Conservation (phyloP, 2,329 filamentous ascomycete genomes). For the Thielaviopsis populi region DNA sequence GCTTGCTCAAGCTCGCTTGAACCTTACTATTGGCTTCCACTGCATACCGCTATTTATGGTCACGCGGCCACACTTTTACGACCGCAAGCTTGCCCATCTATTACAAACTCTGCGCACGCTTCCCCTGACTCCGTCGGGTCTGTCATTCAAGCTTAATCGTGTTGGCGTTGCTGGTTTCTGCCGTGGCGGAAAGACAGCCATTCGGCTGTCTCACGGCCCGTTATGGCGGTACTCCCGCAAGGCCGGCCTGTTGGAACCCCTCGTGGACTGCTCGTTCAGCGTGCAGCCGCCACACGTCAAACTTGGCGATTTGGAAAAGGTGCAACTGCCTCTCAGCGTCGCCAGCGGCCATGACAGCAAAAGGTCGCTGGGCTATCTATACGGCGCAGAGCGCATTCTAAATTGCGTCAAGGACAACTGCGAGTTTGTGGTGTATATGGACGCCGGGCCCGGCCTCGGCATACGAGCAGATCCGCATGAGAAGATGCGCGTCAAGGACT, state of each 20-base stretch:
- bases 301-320: constrained; percentile 30
- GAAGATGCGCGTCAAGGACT: constrained; percentile 23
- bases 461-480: constrained; percentile 25
- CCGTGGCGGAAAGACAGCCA: constrained; percentile 43
- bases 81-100: constrained; percentile 21
- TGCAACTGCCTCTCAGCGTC: constrained; percentile 31
- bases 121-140: constrained; percentile 6
- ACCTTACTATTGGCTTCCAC: constrained; percentile 4
- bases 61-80: constrained; percentile 21
- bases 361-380: constrained; percentile 15
- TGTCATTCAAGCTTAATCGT: constrained; percentile 18
- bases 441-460: constrained; percentile 30
- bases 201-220: constrained; percentile 26
- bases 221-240: constrained; percentile 21
- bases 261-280: constrained; percentile 36
- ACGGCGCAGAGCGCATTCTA: constrained; percentile 21
- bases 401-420: constrained; percentile 21
- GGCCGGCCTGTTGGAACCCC: constrained; percentile 21
- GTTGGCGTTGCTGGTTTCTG: constrained; percentile 44
- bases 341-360: constrained; percentile 27
- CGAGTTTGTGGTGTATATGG: constrained; percentile 25
- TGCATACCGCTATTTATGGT: constrained; percentile 22
- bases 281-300: constrained; percentile 38
- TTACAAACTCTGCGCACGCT: constrained; percentile 10
- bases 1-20: background rate